Conservation (phyloP, 192 early-diverging fungal genomes). For the Coemansia sp. region DNA sequence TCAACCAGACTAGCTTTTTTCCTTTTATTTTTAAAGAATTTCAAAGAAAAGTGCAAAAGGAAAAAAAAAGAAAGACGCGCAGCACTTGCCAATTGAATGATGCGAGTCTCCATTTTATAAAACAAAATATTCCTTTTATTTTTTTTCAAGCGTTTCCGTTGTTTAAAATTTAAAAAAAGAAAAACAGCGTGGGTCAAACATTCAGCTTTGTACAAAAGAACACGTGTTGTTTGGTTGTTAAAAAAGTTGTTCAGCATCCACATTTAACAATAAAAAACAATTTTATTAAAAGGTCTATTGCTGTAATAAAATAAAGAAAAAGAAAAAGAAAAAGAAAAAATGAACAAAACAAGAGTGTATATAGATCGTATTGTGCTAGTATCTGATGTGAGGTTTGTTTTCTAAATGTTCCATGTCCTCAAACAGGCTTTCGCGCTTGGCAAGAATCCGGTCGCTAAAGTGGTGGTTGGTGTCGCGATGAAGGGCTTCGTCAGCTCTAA, state of each 20-base stretch:
- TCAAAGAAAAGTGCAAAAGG: neutral
- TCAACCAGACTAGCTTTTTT: too few species aligned
- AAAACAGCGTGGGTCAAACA: too few species aligned
- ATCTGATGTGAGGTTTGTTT: conserved; percentile 34
- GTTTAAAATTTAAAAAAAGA: neutral
- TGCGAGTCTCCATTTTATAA: neutral
- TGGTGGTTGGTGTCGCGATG: conserved; percentile 93
- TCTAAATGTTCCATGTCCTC: conserved; percentile 38
- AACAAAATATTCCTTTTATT: neutral
- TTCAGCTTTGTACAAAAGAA: neutral
- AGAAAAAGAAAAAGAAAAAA: neutral
- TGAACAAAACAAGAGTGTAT: neutral
- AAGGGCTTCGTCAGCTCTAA: conserved; percentile 84
- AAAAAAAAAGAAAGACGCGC: too few species aligned
- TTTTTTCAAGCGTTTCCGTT: neutral
- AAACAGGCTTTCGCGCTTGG: conserved; percentile 54
- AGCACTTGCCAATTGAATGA: too few species aligned
- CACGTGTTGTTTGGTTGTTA: neutral
- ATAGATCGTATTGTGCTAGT: conserved; percentile 4
- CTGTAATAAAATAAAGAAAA: neutral
- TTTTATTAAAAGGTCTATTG: too few species aligned
- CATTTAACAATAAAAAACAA: too few species aligned
- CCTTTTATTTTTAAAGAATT: too few species aligned
- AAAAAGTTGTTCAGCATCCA: neutral
- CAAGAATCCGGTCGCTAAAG: conserved; percentile 68